Conservation (phyloP, 108 stramenopile genomes). For the Skeletonema potamos region DNA sequence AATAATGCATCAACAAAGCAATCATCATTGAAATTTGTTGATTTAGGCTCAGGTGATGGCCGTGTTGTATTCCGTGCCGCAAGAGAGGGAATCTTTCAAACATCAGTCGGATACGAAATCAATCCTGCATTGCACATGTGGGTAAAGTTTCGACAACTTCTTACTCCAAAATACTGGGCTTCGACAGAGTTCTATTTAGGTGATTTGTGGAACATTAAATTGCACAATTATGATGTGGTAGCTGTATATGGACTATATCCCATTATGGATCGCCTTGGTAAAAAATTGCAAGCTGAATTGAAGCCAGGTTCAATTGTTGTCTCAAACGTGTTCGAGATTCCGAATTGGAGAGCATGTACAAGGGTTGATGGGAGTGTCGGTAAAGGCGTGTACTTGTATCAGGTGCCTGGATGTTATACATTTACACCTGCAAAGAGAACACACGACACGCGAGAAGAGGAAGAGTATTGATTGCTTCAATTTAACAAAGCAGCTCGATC, state of each 20-base stretch:
- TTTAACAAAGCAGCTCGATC: no score
- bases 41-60: slow-evolving; percentile 68
- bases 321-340: slow-evolving; percentile 65
- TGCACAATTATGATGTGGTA: slow-evolving; percentile 52
- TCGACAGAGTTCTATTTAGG: slow-evolving; percentile 43
- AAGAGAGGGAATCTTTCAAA: slow-evolving; percentile 48
- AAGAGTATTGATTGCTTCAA: no score
- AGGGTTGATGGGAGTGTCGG: neutral
- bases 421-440: no score
- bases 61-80: slow-evolving; percentile 68
- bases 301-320: slow-evolving; percentile 54
- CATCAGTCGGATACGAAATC: slow-evolving; percentile 60
- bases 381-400: slow-evolving; percentile 31
- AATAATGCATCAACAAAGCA: neutral
- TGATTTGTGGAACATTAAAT: slow-evolving; percentile 58
- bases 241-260: slow-evolving; percentile 67
- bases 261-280: slow-evolving; percentile 58
- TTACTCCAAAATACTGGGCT: slow-evolving; percentile 52
- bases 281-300: slow-evolving; percentile 55
- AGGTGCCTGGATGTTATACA: slow-evolving; percentile 32
- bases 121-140: slow-evolving; percentile 50
- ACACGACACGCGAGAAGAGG: no score
- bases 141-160: slow-evolving; percentile 33
- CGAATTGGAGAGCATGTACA: slow-evolving; percentile 45
- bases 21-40: slow-evolving; percentile 40